These are phyloP conservation scores for Cyclotella kingstonii DNA, from an alignment of 108 stramenopile species.

Conservation along the genomic window DNA sequence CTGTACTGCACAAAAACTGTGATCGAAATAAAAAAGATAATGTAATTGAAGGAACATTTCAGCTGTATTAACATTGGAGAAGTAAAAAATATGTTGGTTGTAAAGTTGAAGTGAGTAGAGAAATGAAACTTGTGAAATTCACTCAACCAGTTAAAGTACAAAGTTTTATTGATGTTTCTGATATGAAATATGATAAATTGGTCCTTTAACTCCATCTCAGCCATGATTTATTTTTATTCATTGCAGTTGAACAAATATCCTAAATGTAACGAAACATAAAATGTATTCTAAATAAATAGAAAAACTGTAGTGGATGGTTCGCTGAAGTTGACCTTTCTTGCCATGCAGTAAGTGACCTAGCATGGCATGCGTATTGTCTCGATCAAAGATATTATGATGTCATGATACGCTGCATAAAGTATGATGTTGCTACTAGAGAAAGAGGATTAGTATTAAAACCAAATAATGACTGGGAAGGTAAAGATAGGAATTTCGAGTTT, in stretches of 20 bases:
- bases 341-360: constrained; percentile 44
- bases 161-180: constrained; percentile 32
- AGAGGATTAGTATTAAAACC: constrained; percentile 17
- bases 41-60: constrained; percentile 17
- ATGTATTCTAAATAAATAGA: constrained; percentile 24
- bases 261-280: not conserved
- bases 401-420: constrained; percentile 11
- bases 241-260: not conserved
- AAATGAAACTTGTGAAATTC: constrained; percentile 8
- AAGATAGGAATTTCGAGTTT: constrained; percentile 13
- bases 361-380: not conserved
- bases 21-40: constrained; percentile 2
- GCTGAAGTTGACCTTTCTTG: constrained; percentile 19
- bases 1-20: too few relatives aligned
- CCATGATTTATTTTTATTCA: constrained; percentile 8
- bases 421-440: constrained; percentile 2
- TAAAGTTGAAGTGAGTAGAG: constrained; percentile 19
- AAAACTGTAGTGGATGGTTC: constrained; percentile 27
- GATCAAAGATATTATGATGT: constrained; percentile 13
- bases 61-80: constrained; percentile 32
- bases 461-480: constrained; percentile 11
- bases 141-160: constrained; percentile 53
- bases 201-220: constrained; percentile 21
- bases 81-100: constrained; percentile 46
- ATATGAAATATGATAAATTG: not conserved